Base-by-base conservation (phyloP, 2,329 filamentous ascomycete genomes). In the Coniella lustricola region DNA sequence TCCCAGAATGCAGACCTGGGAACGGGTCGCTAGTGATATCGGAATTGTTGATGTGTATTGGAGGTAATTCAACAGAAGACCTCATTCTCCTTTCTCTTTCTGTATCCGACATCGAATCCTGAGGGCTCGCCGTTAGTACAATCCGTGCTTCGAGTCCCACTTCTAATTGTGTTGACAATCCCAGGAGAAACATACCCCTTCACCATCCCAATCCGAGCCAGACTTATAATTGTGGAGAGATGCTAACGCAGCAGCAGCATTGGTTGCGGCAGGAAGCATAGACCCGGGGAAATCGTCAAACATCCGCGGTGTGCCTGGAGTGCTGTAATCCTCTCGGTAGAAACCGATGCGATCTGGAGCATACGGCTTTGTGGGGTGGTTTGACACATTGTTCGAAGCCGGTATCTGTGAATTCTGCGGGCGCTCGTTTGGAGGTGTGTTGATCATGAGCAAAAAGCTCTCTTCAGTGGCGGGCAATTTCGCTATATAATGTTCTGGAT, bases 391-490 rank as follows among this genome's bases (percentile, higher is more conserved):
- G 22, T 44, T 49, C 16, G 60, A 56, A 18, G 53, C 57, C 13
- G 66, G 57, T 46, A 59, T 69, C 51, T 66, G 66, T 49, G 61
- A 65, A 13, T 44, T 39, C 44, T 57, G 53, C 37, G 51, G 61
- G 45, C 62, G 59, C 45, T 67, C 64, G 50, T 57, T 66, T n/a
- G 87, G 90, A 55, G 89, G 85, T 57, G 88, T 90, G 67, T 84
- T 94, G 68, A 97, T 89, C 93, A 97, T 97, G 66, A 95, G 77
- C 62, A 87, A 75, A 70, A 98, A 97, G 81, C 90, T 96, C 72
- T 97, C 91, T 69, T 96, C 93, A 59, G 93, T 98, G 44, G 93
- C 93, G 58, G 93, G 93, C 60, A 98, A 86, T 80, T 97, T 97
- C 44, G 93, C 84, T 60, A 98, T 95, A 72, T 97, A 97, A 68